Evolutionary conservation across 2,329 filamentous ascomycete genomes (phyloP), one percentile per base, ranked within the genome.

Genomic region (Orbilia blumenaviensis): DNA sequence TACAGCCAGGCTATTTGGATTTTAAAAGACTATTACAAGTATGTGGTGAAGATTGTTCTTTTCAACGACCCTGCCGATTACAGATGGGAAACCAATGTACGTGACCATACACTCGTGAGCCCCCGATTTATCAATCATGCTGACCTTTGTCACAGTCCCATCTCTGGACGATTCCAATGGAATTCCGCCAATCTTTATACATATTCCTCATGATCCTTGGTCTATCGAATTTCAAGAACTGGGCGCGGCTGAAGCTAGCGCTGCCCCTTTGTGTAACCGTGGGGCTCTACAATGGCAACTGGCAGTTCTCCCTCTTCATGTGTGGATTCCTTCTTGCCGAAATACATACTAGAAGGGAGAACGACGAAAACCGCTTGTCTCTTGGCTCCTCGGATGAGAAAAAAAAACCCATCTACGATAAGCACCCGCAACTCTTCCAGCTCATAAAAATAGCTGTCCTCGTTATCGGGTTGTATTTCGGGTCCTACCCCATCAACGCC

Each of bases 151-250:
- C 10, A 14, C 63, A 74, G 69, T 29, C 27, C n/a, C 84, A 86
- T 63, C 81, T 86, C 14, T 86, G 85, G 85, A 86, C 85, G 1
- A 85, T 86, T 16, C 84, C 85, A 0, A 82, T 85, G 66, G 85
- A 86, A 67, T 84, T 85, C 62, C 83, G 81, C 25, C 83, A 85
- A 78, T 86, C 85, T 7, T 82, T 86, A 82, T 78, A 85, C 21
- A 78, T 85, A 5, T 85, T 86, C 68, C 74, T 84, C n/a, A 78
- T 84, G 18, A 71, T 85, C n/a, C 80, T 82, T 32, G 78, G 78
- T 10, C 77, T 85, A 1, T 82, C 83, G 14, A 80, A 82, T 18
- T 76, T 84, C 32, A 81, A 81, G 48, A 76, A 81, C 7, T 76
- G 78, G 9, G 66, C 84, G 12, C 82, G 84, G 0, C 80, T 83